phyloP scores from a whole-genome alignment of 768 basidiomycete genomes.

The Hysterangium stoloniferum region DNA sequence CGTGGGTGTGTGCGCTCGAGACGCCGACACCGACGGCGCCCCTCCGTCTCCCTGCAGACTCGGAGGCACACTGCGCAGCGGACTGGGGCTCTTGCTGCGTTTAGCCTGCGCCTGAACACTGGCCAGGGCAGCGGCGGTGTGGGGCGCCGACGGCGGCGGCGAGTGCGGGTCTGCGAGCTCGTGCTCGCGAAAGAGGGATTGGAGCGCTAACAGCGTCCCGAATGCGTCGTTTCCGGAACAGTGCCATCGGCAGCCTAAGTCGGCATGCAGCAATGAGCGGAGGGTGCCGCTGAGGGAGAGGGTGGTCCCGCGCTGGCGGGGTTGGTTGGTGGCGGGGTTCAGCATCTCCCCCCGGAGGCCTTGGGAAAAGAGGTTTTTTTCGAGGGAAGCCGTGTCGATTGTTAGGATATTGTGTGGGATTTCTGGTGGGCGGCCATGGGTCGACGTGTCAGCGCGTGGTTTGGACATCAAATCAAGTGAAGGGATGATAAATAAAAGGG shows the following conservation, averaged over 20 bases:
- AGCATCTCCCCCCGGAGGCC: slow-evolving; percentile 55
- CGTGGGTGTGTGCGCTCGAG: no score
- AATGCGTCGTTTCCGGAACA: slow-evolving; percentile 82
- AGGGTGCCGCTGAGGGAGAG: slow-evolving; percentile 60
- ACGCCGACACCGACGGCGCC: no score
- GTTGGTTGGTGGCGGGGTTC: slow-evolving; percentile 48
- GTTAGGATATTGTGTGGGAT: slow-evolving; percentile 66
- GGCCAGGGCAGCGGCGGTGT: no score
- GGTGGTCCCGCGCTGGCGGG: slow-evolving; percentile 42
- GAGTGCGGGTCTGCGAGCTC: no score
- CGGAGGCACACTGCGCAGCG: no score
- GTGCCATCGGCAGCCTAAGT: slow-evolving; percentile 39
- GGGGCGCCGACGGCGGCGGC: no score
- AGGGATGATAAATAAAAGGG: background rate
- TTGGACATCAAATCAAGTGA: background rate
- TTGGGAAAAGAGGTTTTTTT: slow-evolving; percentile 50
- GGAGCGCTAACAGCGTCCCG: slow-evolving; percentile 57
- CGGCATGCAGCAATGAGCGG: slow-evolving; percentile 47
- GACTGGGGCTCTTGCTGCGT: no score
- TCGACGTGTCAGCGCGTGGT: background rate
- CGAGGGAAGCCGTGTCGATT: slow-evolving; percentile 57
- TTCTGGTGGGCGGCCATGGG: slow-evolving; percentile 32
- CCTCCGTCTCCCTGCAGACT: no score
- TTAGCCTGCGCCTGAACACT: no score
- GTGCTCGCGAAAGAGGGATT: slow-evolving; percentile 62